Conservation (phyloP, 768 basidiomycete genomes). For the Infundibulicybe gibba region DNA sequence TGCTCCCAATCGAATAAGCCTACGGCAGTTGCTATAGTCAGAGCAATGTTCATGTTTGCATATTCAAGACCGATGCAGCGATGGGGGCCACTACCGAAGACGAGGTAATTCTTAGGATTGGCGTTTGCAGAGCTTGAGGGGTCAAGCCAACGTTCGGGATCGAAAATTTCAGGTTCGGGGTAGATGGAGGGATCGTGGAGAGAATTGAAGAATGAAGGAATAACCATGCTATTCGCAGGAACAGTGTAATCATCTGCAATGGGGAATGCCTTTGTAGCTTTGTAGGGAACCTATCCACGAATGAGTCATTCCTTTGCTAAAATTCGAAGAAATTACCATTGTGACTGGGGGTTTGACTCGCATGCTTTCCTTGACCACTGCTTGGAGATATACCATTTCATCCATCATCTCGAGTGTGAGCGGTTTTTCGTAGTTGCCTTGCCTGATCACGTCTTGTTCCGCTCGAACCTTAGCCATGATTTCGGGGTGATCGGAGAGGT, state of each 20-base stretch:
- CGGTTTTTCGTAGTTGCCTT: conserved; percentile 70
- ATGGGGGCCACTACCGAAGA: conserved; percentile 93
- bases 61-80: conserved; percentile 92
- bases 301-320: conserved; percentile 6
- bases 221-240: conserved; percentile 89
- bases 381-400: conserved; percentile 88
- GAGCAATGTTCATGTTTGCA: conserved; percentile 84
- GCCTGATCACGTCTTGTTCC: conserved; percentile 84
- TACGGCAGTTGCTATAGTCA: conserved; percentile 81
- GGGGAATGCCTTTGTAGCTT: conserved; percentile 84
- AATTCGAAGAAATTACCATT: conserved; percentile 58
- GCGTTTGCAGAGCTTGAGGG: conserved; percentile 69
- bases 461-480: conserved; percentile 84
- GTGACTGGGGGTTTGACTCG: conserved; percentile 91
- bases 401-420: conserved; percentile 88
- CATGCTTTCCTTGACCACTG: conserved; percentile 92
- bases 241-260: conserved; percentile 91
- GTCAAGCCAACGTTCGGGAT: conserved; percentile 94
- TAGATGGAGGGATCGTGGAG: conserved; percentile 87
- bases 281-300: conserved; percentile 81
- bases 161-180: conserved; percentile 78
- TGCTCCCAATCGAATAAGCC: conserved; percentile 86
- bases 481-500: conserved; percentile 89
- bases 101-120: conserved; percentile 93
- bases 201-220: conserved; percentile 90